Evolutionary conservation across 2,329 filamentous ascomycete species (phyloP).

Genomic region (Onygenales sp.): DNA sequence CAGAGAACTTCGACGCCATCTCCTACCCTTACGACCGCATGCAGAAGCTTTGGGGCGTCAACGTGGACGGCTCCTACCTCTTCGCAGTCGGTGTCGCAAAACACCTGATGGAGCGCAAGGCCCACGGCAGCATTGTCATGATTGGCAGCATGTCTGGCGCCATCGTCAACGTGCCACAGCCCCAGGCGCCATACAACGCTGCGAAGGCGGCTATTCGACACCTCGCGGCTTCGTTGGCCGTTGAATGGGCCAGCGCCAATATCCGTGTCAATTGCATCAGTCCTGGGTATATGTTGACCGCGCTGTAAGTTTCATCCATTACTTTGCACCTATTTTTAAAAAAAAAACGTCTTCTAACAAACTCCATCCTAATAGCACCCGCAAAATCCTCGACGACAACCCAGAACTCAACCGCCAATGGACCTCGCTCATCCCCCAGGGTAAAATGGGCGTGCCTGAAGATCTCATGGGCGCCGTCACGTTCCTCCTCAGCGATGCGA

Average conservation of each 20-base stretch:
- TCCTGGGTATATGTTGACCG: constrained; percentile 93
- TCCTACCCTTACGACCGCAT: constrained; percentile 85
- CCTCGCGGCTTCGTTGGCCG: constrained; percentile 74
- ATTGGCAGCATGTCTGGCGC: constrained; percentile 91
- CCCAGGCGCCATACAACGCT: constrained; percentile 86
- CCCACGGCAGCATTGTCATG: constrained; percentile 78
- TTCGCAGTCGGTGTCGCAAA: constrained; percentile 77
- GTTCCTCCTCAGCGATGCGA: constrained; percentile 73
- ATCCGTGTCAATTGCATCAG: constrained; percentile 94
- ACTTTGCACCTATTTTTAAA: constrained; percentile 13
- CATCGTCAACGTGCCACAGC: constrained; percentile 92
- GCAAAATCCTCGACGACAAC: constrained; percentile 90
- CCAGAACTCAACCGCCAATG: constrained; percentile 82
- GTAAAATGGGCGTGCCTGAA: constrained; percentile 85
- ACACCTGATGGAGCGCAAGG: constrained; percentile 75
- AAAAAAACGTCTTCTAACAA: constrained; percentile 3
- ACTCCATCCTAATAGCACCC: constrained; percentile 49
- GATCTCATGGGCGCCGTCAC: constrained; percentile 91
- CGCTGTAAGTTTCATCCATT: constrained; percentile 55
- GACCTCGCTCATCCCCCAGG: constrained; percentile 84
- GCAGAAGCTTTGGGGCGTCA: constrained; percentile 88
- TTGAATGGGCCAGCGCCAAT: constrained; percentile 82
- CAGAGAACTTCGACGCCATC: constrained; percentile 88
- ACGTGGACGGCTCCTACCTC: constrained; percentile 85
- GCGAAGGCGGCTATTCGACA: constrained; percentile 89